Conservation (phyloP, 805 yeast species). For the Starmerella apicola region DNA sequence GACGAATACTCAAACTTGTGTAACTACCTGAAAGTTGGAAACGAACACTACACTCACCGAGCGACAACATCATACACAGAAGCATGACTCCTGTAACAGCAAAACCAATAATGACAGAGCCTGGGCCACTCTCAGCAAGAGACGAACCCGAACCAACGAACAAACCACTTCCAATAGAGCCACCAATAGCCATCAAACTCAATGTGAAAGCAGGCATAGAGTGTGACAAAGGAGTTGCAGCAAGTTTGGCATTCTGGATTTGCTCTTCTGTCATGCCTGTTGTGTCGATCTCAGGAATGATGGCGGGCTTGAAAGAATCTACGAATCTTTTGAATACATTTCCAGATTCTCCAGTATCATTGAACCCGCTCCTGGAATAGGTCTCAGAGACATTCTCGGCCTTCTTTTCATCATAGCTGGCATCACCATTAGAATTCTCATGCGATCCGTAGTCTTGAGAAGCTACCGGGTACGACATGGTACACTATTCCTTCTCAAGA, state of each 20-base stretch:
- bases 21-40: slow-evolving; percentile 51
- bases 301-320: slow-evolving; percentile 20
- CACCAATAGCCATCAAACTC: slow-evolving; percentile 57
- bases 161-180: slow-evolving; percentile 66
- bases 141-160: slow-evolving; percentile 40
- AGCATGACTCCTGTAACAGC: slow-evolving; percentile 42
- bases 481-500: no score
- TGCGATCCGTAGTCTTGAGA: no score
- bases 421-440: no score
- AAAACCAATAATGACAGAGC: slow-evolving; percentile 38
- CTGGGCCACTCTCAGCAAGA: slow-evolving; percentile 38
- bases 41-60: slow-evolving; percentile 56
- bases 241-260: slow-evolving; percentile 11
- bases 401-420: no score
- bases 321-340: slow-evolving; percentile 1
- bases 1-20: slow-evolving; percentile 42
- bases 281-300: slow-evolving; percentile 13
- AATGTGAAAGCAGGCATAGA: slow-evolving; percentile 26
- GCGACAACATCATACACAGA: slow-evolving; percentile 44
- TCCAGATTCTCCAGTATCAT: no score
- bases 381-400: no score
- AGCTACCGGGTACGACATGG: no score
- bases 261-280: slow-evolving; percentile 20
- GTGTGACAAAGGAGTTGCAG: slow-evolving; percentile 26
- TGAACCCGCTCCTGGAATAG: no score